These are phyloP conservation scores for Cryphonectria carpinicola DNA, from an alignment of 2,329 filamentous ascomycete species.

Conservation along the genomic window DNA sequence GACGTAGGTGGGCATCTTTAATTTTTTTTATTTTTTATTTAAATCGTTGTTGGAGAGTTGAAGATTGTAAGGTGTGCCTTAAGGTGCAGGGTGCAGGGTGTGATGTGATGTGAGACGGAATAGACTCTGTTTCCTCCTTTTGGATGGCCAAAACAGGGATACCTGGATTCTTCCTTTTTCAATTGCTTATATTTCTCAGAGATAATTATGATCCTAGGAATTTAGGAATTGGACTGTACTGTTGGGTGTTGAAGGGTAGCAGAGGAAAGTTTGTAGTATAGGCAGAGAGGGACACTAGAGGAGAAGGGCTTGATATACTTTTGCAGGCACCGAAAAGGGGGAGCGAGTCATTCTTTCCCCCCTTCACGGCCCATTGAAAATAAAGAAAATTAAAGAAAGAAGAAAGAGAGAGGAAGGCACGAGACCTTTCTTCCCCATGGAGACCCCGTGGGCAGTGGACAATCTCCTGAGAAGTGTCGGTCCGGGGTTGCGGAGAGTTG, in stretches of 20 bases:
- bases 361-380: neutral
- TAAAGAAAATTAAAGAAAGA: neutral
- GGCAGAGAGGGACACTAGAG: neutral
- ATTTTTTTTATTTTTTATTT: too few species aligned
- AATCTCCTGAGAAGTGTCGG: constrained; percentile 18
- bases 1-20: constrained; percentile 29
- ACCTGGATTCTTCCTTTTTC: neutral
- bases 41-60: too few species aligned
- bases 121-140: neutral
- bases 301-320: neutral
- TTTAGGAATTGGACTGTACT: neutral
- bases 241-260: neutral
- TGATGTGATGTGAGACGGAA: neutral
- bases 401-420: constrained; percentile 1
- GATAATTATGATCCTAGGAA: neutral
- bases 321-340: neutral
- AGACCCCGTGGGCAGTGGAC: constrained; percentile 13
- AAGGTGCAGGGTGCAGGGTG: neutral
- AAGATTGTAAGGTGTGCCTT: neutral
- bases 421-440: constrained; percentile 13
- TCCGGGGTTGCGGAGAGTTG: constrained; percentile 9
- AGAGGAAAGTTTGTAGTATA: neutral
- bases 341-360: neutral
- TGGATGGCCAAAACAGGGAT: too few species aligned
- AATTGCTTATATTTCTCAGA: neutral